Evolutionary conservation across 2,329 filamentous ascomycete species (phyloP).

Genomic region (Monosporascus cannonballus): DNA sequence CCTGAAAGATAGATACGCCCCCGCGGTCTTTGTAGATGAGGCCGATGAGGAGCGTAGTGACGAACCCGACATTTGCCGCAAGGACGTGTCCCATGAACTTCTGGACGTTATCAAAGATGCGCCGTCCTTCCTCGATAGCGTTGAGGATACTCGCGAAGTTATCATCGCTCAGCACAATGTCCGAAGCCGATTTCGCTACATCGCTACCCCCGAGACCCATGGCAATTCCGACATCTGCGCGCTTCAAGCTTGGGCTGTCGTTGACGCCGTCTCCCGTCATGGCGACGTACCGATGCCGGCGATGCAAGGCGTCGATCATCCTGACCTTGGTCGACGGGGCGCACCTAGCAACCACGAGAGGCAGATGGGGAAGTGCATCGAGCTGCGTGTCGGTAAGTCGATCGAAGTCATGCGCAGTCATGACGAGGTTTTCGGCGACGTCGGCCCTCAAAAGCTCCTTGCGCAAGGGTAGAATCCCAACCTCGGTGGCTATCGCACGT

Average conservation of each 20-base stretch:
- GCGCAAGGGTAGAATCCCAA: constrained; percentile 47
- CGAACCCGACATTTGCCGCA: constrained; percentile 67
- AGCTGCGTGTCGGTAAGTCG: constrained; percentile 55
- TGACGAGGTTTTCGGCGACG: constrained; percentile 41
- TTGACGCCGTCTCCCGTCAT: constrained; percentile 76
- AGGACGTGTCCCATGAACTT: constrained; percentile 64
- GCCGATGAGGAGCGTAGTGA: constrained; percentile 61
- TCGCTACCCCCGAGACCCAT: constrained; percentile 68
- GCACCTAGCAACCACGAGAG: constrained; percentile 63
- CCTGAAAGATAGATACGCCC: constrained; percentile 60
- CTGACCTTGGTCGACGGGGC: constrained; percentile 67
- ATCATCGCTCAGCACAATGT: constrained; percentile 84
- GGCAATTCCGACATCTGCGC: constrained; percentile 69
- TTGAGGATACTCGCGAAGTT: constrained; percentile 78
- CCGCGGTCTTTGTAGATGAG: constrained; percentile 60
- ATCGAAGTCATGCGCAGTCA: constrained; percentile 59
- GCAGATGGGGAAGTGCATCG: constrained; percentile 53
- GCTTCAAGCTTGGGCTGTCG: constrained; percentile 66
- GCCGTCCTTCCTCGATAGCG: constrained; percentile 64
- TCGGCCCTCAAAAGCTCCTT: constrained; percentile 25
- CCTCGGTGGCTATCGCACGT: constrained; percentile 58
- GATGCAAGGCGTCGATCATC: constrained; percentile 68
- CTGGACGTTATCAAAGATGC: constrained; percentile 68
- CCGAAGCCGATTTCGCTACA: constrained; percentile 74
- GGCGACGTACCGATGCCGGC: constrained; percentile 61